Percentiles rank a stretch among this genome's conserved stretches.
Evolutionary conservation across 2,329 filamentous ascomycete genomes (phyloP).

Genomic region (Lanzia echinophila): DNA sequence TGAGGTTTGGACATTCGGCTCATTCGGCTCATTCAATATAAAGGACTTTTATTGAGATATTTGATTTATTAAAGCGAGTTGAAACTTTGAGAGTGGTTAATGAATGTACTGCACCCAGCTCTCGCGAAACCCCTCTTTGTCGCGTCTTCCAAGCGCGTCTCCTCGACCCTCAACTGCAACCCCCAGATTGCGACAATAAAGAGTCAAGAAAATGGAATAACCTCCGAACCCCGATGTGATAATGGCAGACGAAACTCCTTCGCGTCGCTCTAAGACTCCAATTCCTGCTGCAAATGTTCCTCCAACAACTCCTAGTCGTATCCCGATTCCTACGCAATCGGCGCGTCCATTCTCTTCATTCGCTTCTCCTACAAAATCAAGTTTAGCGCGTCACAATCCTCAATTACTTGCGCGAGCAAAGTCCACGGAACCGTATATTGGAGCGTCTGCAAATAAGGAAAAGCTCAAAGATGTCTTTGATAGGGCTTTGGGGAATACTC

Average conservation of each 20-base stretch:
- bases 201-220: not conserved
- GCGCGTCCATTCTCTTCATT: conserved; percentile 44
- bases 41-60: too few species aligned
- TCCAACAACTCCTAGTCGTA: conserved; percentile 34
- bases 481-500: conserved; percentile 18
- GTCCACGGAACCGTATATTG: conserved; percentile 27
- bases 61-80: too few species aligned
- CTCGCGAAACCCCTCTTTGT: conserved; percentile 6
- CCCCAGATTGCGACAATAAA: not conserved
- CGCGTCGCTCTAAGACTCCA: conserved; percentile 7
- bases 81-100: too few species aligned
- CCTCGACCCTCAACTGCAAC: not conserved
- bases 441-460: conserved; percentile 28
- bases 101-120: not conserved
- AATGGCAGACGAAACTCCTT: conserved; percentile 7
- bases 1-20: too few species aligned
- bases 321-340: conserved; percentile 17
- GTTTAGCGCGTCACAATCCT: conserved; percentile 54
- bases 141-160: conserved; percentile 1
- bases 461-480: conserved; percentile 28
- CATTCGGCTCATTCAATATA: too few species aligned
- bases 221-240: not conserved
- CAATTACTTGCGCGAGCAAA: conserved; percentile 43
- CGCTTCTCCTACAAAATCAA: conserved; percentile 61
- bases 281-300: conserved; percentile 30